Percentiles rank a stretch among this genome's conserved stretches.
phyloP scores from a whole-genome alignment of 257 asterid genomes.

The Fraxinus anomala region DNA sequence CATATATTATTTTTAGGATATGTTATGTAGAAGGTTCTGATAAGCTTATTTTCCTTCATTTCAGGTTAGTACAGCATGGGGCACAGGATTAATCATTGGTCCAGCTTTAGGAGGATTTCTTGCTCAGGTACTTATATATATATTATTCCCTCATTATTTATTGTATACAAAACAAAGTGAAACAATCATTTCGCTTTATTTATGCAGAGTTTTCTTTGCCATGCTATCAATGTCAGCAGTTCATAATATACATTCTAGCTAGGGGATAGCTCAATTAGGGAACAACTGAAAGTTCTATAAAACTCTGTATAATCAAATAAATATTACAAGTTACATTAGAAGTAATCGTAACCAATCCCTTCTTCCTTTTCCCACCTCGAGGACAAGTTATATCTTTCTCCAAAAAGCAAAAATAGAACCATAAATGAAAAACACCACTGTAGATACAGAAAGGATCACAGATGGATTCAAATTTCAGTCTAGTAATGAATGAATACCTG shows the following conservation, averaged over 20 bases:
- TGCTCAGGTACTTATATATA: constrained; percentile 59
- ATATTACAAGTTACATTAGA: background rate
- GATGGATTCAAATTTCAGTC: constrained; percentile 8
- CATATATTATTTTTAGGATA: background rate
- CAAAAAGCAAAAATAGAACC: background rate
- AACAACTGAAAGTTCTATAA: constrained; percentile 4
- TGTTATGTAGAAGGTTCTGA: constrained; percentile 15
- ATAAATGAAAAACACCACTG: background rate
- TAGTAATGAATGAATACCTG: background rate
- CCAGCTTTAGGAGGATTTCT: constrained; percentile 92
- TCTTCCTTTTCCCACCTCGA: background rate
- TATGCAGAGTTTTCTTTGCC: no score
- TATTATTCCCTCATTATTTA: no score
- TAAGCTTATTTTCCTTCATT: constrained; percentile 11
- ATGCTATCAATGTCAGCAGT: background rate
- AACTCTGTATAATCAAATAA: background rate
- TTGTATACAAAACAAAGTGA: background rate
- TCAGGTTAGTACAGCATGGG: constrained; percentile 90
- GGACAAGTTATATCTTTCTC: constrained; percentile 3
- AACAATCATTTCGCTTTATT: background rate
- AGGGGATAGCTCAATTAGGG: background rate
- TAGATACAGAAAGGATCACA: background rate
- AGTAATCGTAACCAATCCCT: background rate
- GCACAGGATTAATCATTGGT: constrained; percentile 76
- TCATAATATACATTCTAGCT: background rate